These are phyloP conservation scores for Parasitella parasitica DNA, from an alignment of 371 early-diverging fungal species.

Conservation along the genomic window DNA sequence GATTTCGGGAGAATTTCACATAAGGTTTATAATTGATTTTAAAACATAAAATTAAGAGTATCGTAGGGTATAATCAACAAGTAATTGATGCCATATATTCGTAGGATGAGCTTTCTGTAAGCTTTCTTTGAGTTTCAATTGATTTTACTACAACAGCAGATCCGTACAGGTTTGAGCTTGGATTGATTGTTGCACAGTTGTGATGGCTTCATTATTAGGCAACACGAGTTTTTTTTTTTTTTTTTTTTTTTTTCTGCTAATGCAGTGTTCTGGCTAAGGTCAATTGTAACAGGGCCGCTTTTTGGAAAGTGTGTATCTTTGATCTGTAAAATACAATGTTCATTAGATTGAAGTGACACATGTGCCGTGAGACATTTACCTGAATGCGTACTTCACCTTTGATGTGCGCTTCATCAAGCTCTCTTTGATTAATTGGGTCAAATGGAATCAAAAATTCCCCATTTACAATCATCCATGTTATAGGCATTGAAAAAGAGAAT, in stretches of 20 bases:
- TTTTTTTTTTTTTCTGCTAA: not conserved
- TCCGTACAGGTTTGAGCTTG: no score
- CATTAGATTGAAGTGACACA: not conserved
- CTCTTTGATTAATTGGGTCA: not conserved
- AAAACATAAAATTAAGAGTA: no score
- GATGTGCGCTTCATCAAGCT: not conserved
- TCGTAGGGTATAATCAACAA: no score
- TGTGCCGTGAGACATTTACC: not conserved
- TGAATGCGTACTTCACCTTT: not conserved
- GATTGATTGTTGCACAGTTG: not conserved
- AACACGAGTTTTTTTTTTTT: no score
- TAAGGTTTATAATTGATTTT: no score
- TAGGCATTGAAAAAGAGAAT: not conserved
- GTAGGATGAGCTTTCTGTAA: no score
- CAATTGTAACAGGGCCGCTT: not conserved
- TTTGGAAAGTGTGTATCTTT: not conserved
- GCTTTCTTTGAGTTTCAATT: no score
- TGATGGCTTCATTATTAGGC: no score
- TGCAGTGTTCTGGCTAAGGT: not conserved
- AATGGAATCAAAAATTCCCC: not conserved
- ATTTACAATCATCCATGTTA: slow-evolving; percentile 6
- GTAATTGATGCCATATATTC: no score
- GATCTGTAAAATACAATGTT: not conserved
- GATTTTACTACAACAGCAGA: no score
- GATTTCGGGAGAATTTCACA: no score